phyloP scores from a whole-genome alignment of 495 filamentous ascomycete species.

The Talaromyces liani region DNA sequence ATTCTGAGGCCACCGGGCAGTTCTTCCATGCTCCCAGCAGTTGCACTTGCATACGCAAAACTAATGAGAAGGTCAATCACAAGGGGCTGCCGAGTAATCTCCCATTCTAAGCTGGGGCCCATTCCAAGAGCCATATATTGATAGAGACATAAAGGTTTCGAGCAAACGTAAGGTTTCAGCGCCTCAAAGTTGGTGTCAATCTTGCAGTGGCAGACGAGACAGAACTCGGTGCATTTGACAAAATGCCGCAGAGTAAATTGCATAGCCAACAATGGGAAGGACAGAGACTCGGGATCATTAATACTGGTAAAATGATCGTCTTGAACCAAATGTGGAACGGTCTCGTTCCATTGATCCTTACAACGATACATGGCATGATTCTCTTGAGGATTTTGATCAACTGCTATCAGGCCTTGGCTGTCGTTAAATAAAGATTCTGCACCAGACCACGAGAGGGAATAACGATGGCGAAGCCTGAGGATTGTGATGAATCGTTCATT shows the following conservation, averaged over 20 bases:
- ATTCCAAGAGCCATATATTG: slow-evolving; percentile 89
- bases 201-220: slow-evolving; percentile 75
- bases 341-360: slow-evolving; percentile 20
- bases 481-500: slow-evolving; percentile 59
- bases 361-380: slow-evolving; percentile 11
- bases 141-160: slow-evolving; percentile 70
- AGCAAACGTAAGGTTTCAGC: slow-evolving; percentile 90
- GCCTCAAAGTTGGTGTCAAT: slow-evolving; percentile 68
- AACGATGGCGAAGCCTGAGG: slow-evolving; percentile 47
- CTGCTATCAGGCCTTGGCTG: slow-evolving; percentile 25
- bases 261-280: slow-evolving; percentile 68
- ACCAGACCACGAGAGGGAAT: slow-evolving; percentile 56
- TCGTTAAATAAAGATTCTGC: slow-evolving; percentile 56
- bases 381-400: not conserved
- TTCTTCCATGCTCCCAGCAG: slow-evolving; percentile 36
- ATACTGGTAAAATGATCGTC: slow-evolving; percentile 44
- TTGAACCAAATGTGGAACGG: slow-evolving; percentile 25
- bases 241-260: slow-evolving; percentile 77
- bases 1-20: slow-evolving; percentile 64
- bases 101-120: slow-evolving; percentile 77
- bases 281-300: slow-evolving; percentile 21
- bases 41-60: slow-evolving; percentile 65
- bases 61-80: slow-evolving; percentile 83
- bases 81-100: slow-evolving; percentile 70
- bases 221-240: slow-evolving; percentile 79